Percentiles rank a stretch among this genome's conserved stretches.
phyloP scores from a whole-genome alignment of 106 monocot genomes.

The Acorus gramineus region DNA sequence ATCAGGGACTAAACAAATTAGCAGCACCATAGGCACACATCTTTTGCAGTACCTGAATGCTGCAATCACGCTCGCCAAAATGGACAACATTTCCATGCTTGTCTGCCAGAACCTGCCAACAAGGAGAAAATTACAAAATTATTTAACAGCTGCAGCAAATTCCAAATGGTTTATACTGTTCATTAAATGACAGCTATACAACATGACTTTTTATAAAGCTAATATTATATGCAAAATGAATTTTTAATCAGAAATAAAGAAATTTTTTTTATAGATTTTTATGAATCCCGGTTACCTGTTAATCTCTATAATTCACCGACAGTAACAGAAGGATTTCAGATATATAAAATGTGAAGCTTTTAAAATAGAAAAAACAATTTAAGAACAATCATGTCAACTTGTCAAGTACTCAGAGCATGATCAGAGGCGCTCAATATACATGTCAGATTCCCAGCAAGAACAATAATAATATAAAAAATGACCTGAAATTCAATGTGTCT shows the following conservation, averaged over 20 bases:
- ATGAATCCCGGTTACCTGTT: too few relatives aligned
- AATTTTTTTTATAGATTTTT: neutral
- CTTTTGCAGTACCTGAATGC: conserved; percentile 69
- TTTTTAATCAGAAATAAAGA: neutral
- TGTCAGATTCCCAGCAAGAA: too few relatives aligned
- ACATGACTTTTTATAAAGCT: neutral
- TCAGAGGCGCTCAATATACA: too few relatives aligned
- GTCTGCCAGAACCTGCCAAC: conserved; percentile 78
- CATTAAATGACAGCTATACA: neutral
- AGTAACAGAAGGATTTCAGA: too few relatives aligned
- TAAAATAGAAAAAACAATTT: too few relatives aligned
- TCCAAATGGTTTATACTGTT: neutral
- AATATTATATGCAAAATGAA: neutral
- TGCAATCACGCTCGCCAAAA: conserved; percentile 98
- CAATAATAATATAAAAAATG: neutral
- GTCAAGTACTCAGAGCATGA: too few relatives aligned
- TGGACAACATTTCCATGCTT: conserved; percentile 91
- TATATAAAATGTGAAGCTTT: too few relatives aligned
- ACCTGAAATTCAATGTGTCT: conserved; percentile 97
- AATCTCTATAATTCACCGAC: too few relatives aligned
- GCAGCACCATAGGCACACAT: neutral
- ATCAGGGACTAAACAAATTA: too few relatives aligned
- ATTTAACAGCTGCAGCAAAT: neutral
- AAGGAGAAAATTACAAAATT: neutral
- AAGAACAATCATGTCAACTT: too few relatives aligned